Base-by-base conservation (phyloP, 2,329 filamentous ascomycete species). In the Venturia aucupariae region DNA sequence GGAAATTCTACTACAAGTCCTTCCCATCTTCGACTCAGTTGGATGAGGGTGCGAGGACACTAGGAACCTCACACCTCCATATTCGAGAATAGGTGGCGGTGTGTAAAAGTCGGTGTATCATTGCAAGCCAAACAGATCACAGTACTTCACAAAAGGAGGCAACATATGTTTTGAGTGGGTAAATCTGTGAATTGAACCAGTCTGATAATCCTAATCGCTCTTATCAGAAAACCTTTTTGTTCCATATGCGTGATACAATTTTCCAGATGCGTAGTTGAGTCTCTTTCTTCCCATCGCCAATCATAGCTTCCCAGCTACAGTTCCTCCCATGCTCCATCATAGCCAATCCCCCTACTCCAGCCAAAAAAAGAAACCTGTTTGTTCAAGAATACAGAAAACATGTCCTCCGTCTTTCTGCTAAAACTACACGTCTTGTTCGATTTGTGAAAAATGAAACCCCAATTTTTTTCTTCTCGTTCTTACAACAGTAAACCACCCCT, bases 141-240 rank as follows among this genome's bases (percentile, higher is more conserved):
- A 19, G 27, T n/a, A n/a, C n/a, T n/a, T 32, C 51, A 57, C 51
- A 35, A 22, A 17, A 22, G 17, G 30, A 35, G 51, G 51, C 51
- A 38, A 35, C 13, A 8, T 4, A 4, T 60, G 19, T 22, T 60
- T 42, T 60, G 35, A 60, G 59, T 60, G 59, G 59, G 59, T 60
- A 60, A 60, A 60, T 60, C 59, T 60, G 59, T 41, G 11, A 17
- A 41, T 60, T 60, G 59, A 27, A 44, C 59, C 59, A 60, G 41
- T 60, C 59, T 60, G 59, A 60, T 60, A 60, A 60, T 60, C 59
- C 59, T 60, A 60, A 60, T 60, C 55, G 59, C 59, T 38, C 59
- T 60, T 60, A 60, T 44, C 59, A 60, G 59, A 60, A 60, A 60
- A 60, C 35, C 27, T 60, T 46, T 44, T 60, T 38, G 35, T 41